Base-by-base conservation (phyloP, 192 early-diverging fungal genomes). In the Diversispora epigaea region DNA sequence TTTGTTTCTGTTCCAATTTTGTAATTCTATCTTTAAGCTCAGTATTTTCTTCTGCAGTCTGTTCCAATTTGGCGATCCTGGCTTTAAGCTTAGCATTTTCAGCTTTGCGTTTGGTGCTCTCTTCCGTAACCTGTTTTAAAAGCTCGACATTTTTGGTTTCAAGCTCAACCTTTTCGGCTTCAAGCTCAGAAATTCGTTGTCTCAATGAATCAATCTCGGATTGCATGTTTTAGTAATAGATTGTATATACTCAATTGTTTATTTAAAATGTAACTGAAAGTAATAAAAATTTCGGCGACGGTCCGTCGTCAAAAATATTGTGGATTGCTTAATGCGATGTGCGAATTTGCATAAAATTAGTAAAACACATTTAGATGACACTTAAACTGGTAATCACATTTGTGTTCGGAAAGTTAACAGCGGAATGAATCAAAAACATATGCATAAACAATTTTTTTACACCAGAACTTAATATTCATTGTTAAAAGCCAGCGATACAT, bases 201-300 rank as follows among this genome's bases (percentile, higher is more conserved):
- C n/a, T 25, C 39, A 65, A 39, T 65, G 63, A 65, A 65, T 65
- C 63, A 65, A 65, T 45, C 32, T 65, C 63, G n/a, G 63, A 65
- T 65, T 65, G 63, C 63, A 65, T 65, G 57, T 58, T 58, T 58
- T 58, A 63, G 61, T 63, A 63, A 63, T 63, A 49, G 67, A 50
- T 68, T 68, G 2, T 68, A 22, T 68, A 68, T 68, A 49, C 49
- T 63, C n/a, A n/a, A 49, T 68, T 68, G 49, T 68, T 68, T 68
- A 68, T 68, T 68, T 68, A 68, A 68, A 68, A 68, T 68, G 47
- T 68, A 63, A 68, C 67, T 68, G 40, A 68, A 68, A n/a, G n/a
- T n/a, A n/a, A n/a, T n/a, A n/a, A n/a, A n/a, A n/a, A n/a, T 68
- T 68, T 68, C 47, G 46, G 67, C 67, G 47, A 47, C 67, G 67